These are phyloP conservation scores for Circinella minor DNA, from an alignment of 371 early-diverging fungal species.

Conservation along the genomic window DNA sequence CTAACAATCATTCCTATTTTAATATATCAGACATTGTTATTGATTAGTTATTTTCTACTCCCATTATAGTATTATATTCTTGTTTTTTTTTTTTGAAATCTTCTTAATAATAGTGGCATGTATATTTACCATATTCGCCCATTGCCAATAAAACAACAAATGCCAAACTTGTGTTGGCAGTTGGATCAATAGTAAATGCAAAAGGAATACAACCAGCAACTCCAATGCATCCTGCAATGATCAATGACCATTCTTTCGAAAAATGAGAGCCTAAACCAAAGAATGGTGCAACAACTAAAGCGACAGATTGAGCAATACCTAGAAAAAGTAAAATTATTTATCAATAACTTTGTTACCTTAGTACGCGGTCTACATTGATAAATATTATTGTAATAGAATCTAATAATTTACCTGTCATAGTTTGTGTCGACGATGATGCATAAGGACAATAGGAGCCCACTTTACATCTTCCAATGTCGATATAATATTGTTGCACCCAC, in stretches of 20 bases:
- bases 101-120: not conserved
- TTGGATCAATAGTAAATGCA: conserved; percentile 62
- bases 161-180: conserved; percentile 48
- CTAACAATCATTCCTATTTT: conserved; percentile 68
- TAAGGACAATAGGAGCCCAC: conserved; percentile 40
- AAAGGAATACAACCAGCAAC: conserved; percentile 65
- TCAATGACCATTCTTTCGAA: conserved; percentile 50
- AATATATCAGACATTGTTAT: not conserved
- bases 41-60: too few relatives aligned
- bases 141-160: conserved; percentile 67
- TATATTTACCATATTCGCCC: conserved; percentile 66
- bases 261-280: conserved; percentile 59
- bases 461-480: conserved; percentile 58
- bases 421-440: conserved; percentile 58
- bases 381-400: too few relatives aligned
- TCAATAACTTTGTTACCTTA: too few relatives aligned
- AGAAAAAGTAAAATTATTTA: too few relatives aligned
- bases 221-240: conserved; percentile 62
- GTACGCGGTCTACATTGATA: too few relatives aligned
- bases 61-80: too few relatives aligned
- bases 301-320: conserved; percentile 71
- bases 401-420: conserved; percentile 42
- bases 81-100: too few relatives aligned
- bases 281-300: conserved; percentile 71
- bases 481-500: conserved; percentile 72